Evolutionary conservation across 2,329 filamentous ascomycete species (phyloP), one percentile per base, ranked within the genome.

Genomic region (Aureobasidium sp.): DNA sequence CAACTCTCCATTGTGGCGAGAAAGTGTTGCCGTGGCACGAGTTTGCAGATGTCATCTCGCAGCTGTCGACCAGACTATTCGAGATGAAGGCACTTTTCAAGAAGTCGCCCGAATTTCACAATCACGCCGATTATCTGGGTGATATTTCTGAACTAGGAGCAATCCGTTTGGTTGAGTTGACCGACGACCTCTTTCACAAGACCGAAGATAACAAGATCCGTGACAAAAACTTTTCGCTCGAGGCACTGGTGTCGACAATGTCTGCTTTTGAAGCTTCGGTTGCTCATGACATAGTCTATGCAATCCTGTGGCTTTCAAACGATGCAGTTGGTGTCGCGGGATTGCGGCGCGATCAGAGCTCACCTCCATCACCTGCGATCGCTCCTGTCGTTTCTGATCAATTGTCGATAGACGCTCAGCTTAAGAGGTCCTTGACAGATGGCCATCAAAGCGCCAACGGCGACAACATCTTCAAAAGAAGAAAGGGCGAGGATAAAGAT

Each of bases 281-380:
- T 40, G 31, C 42, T 19, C 62, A 61, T 29, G 62, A 63, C 24
- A 61, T 49, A 9, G 48, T 63, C 14, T 63, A 63, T 35, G 62
- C 62, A 2, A 47, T 63, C 14, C 40, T 63, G n/a, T 63, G 54
- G 48, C 49, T 63, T 7, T 59, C 62, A 14, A 63, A 61, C 17
- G 62, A 63, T 39, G 62, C 62, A 6, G 37, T 54, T 27, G 50
- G 50, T n/a, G 50, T 54, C 9, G 27, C 47, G 6, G 35, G 22
- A 14, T 8, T 29, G 1, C 35, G 50, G 11, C 37, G 29, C 19
- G 50, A 54, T 27, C 50, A 54, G n/a, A 54, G 50, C 19, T 40
- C 50, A 6, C 50, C 50, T 39, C 19, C 33, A 8, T 54, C 50
- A 1, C 50, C 50, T 17, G 14, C 11, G 19, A 11, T 54, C 12